Conservation (phyloP, 495 filamentous ascomycete genomes). For the Chaetomium tenue region DNA sequence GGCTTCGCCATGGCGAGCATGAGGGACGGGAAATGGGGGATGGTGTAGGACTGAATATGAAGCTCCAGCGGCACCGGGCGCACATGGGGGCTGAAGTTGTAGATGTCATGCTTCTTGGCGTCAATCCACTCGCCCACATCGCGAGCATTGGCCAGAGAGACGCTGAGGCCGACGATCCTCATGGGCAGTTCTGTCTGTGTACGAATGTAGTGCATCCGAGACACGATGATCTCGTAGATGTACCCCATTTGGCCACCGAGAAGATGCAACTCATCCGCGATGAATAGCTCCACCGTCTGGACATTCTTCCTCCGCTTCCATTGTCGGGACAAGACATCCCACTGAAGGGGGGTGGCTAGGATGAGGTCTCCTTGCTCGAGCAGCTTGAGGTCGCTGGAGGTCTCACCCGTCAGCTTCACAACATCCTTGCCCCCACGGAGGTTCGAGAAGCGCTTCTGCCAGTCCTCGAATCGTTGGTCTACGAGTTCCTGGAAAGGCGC, state of each 20-base stretch:
- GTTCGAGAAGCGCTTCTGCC: constrained; percentile 70
- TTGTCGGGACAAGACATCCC: constrained; percentile 92
- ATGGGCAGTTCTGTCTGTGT: constrained; percentile 80
- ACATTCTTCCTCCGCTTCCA: constrained; percentile 97
- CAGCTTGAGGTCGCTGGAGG: constrained; percentile 83
- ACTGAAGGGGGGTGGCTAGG: constrained; percentile 87
- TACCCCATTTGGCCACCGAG: constrained; percentile 88
- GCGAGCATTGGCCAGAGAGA: constrained; percentile 86
- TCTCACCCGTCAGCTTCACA: constrained; percentile 92
- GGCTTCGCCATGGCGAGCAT: constrained; percentile 99
- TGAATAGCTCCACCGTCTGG: constrained; percentile 84
- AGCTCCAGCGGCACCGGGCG: constrained; percentile 86
- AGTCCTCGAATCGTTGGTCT: constrained; percentile 74
- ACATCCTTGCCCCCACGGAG: constrained; percentile 85
- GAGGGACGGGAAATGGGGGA: constrained; percentile 93
- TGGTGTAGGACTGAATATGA: constrained; percentile 91
- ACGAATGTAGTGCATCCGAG: constrained; percentile 94
- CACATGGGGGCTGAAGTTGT: constrained; percentile 94
- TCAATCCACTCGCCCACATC: constrained; percentile 99
- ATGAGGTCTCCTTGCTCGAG: constrained; percentile 88
- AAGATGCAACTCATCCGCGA: constrained; percentile 95
- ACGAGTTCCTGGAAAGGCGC: constrained; percentile 95
- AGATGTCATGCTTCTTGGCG: constrained; percentile 96
- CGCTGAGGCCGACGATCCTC: constrained; percentile 87
- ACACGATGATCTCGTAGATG: constrained; percentile 92